Evolutionary conservation across 805 yeast genomes (phyloP), one percentile per base, ranked within the genome.

Genomic region (Barnettozyma pratensis): DNA sequence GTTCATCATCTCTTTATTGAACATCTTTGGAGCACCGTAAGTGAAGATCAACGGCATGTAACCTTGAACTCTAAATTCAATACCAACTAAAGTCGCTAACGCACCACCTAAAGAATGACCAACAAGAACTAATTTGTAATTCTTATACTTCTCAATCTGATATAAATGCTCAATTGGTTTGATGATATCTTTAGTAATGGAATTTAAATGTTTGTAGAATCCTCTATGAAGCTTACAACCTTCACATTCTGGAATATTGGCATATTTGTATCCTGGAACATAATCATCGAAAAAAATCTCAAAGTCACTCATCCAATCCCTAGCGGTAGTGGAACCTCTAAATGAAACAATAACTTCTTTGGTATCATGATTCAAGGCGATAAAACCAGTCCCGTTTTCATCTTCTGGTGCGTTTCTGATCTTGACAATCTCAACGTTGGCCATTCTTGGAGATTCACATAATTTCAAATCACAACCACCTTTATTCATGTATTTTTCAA

Each of bases 101-200:
- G 92, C 90, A 2, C 81, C 95, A 1, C 91, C 91, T 42, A 87
- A 67, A 0, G 95, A 87, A 66, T 87, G 95, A 0, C 96, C 95
- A 1, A 80, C 68, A 1, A 83, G 70, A 3, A 79, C 72, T 12
- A 85, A 51, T 26, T 69, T 63, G 61, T 79, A 83, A 35, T 71
- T 71, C 0, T 82, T 80, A 55, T 76, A 61, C 19, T 67, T 53
- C 2, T 57, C 42, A n/a, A 29, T 28, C 37, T 42, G 11, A 34
- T 66, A 62, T 10, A 78, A 54, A 2, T 56, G 54, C n/a, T 68
- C 59, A 3, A 81, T 67, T 1, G 49, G 49, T 12, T 39, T 27
- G 7, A 58, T 32, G 25, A 58, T 42, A 8, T 62, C 56, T 2
- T 61, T 62, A 39, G 71, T 67, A 48, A 80, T 73, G 7, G 70